These are phyloP conservation scores for Sideroxylon spinosum DNA, from an alignment of 179 eudicot species.

Conservation along the genomic window DNA sequence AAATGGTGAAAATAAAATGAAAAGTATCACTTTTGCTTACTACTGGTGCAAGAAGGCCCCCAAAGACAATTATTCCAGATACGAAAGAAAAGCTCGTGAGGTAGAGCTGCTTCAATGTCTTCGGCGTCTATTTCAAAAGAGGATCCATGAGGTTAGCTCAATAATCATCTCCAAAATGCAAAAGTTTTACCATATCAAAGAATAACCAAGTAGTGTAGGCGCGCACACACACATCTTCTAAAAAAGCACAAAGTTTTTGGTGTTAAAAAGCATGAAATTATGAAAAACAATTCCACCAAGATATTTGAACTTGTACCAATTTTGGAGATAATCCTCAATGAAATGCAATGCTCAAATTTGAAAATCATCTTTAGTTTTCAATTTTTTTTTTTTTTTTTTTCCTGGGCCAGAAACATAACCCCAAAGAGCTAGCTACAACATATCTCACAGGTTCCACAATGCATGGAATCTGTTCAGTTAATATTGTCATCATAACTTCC, in stretches of 20 bases:
- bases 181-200: background rate
- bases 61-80: constrained; percentile 78
- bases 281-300: too few species aligned
- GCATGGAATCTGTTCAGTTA: background rate
- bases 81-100: constrained; percentile 79
- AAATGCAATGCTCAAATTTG: background rate
- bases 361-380: background rate
- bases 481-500: background rate
- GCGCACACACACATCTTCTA: background rate
- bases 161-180: background rate
- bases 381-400: background rate
- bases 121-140: constrained; percentile 60
- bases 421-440: background rate
- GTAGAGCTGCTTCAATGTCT: constrained; percentile 84
- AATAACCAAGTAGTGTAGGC: background rate
- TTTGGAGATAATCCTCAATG: background rate
- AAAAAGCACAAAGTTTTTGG: background rate
- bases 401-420: background rate
- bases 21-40: constrained; percentile 42
- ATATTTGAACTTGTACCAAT: background rate
- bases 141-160: constrained; percentile 16
- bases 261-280: too few species aligned
- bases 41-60: constrained; percentile 87
- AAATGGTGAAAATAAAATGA: background rate
- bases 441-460: background rate